Evolutionary conservation across 1,284 basidiomycete genomes (phyloP), one percentile per base, ranked within the genome.

Genomic region (Papiliotrema laurentii): DNA sequence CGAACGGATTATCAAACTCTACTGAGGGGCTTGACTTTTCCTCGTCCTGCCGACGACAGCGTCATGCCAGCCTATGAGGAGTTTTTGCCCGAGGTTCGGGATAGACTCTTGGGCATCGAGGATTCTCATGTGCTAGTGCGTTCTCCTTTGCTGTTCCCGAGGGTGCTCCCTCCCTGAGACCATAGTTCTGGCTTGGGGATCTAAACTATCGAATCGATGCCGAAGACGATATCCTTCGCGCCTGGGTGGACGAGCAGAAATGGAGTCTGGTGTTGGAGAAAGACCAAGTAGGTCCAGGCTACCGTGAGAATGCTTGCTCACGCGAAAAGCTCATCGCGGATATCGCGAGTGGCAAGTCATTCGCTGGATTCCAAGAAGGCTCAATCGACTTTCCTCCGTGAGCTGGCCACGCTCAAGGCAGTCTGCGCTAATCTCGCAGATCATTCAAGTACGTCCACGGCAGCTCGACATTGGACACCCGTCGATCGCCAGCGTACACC

Each of bases 381-480:
- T 36, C 44, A 0, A 70, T 72, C 39, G 46, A 47, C 13, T 72
- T 70, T 47, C 60, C 59, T 24, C 69, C 69, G 62, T 71, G 36
- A 43, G 66, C 18, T 6, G 10, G 10, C 22, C 14, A 13, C 3
- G 11, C 9, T 24, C 24, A 14, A 16, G n/a, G 18, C 25, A 28
- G 33, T n/a, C 18, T 35, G 26, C 6, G 45, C 0, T 45, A 54
- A 24, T 56, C 46, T 5, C 18, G 10, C 41, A 68, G 68, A 6
- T 58, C 68, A 4, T 72, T 64, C 61, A 72, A 72, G 46, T 72
- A 68, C 33, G 60, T 69, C 6, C 67, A 69, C 48, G 68, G 66
- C 6, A 63, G 57, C 16, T 53, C 57, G 6, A 68, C 66, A 3
- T 46, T 65, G 11, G 69, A 70, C 43, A 55, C 56, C 14, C 55